Evolutionary conservation across 306 rosid species (phyloP).

Genomic region (Luffa acutangula): DNA sequence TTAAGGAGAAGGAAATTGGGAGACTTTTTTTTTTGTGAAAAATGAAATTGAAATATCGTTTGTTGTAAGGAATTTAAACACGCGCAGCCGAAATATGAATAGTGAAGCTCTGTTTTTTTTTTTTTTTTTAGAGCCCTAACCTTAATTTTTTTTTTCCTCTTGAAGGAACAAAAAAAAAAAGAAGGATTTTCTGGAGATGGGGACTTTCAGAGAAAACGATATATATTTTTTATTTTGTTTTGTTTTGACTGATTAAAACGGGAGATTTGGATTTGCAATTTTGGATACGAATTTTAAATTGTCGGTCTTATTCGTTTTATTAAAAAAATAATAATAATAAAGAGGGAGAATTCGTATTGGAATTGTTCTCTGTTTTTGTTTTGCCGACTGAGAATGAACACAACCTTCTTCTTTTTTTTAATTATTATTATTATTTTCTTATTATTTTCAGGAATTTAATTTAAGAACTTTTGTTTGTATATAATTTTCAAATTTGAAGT

Average conservation of each 20-base stretch:
- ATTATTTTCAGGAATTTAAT: not conserved
- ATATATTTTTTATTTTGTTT: not conserved
- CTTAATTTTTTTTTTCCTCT: not conserved
- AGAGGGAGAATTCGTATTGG: not conserved
- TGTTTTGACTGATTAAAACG: not conserved
- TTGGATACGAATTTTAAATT: not conserved
- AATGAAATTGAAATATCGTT: too few species aligned
- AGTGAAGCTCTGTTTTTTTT: not conserved
- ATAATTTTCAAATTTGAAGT: too few species aligned
- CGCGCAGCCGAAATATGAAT: conserved; percentile 4
- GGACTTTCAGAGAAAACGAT: not conserved
- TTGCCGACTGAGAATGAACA: not conserved
- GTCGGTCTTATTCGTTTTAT: not conserved
- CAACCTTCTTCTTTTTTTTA: not conserved
- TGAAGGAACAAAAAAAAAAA: too few species aligned
- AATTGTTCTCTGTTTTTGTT: conserved; percentile 1
- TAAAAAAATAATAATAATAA: not conserved
- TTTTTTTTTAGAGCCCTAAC: not conserved
- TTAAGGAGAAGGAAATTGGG: not conserved
- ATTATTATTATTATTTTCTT: not conserved
- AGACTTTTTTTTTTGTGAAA: too few species aligned
- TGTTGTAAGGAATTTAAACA: not conserved
- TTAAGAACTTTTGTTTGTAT: not conserved
- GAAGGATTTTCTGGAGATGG: not conserved
- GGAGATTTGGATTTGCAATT: not conserved